Base-by-base conservation (phyloP, 768 basidiomycete species). In the Tylopilus subfusipes region DNA sequence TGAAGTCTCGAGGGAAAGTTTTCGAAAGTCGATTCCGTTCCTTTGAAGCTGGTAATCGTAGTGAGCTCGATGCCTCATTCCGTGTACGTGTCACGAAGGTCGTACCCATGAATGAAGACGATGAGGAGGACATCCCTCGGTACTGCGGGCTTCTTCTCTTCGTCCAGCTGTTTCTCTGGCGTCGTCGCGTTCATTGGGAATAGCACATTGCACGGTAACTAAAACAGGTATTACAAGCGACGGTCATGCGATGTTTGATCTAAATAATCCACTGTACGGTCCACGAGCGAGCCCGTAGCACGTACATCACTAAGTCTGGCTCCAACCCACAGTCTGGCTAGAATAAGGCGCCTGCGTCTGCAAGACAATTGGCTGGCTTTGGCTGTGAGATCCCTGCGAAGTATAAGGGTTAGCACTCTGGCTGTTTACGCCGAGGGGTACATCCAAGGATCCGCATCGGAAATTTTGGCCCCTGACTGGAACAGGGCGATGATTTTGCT, bases 101-200 rank as follows among this genome's bases (percentile, higher is more conserved):
- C 60, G 79, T 80, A 91, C 68, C 90, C 91, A 61, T 93, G 91
- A 27, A 93, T 85, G 65, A 90, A 93, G 36, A 92, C 73, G 52
- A 90, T 65, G 34, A 92, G 76, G 5, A 93, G 71, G 8, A 78
- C 58, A n/a, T 84, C 81, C 22, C 55, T 49, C 27, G 74, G 60
- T 33, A 40, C 51, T 29, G 54, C 24, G 42, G 55, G 40, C 24
- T 24, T 31, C 10, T 55, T 46, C 16, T 38, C 52, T 19, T 53
- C 53, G 31, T 54, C 57, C 3, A 25, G 27, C 19, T 53, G 57
- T 50, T 57, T 48, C 30, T 56, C 54, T 9, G 43, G 29, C 21
- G 57, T 42, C 14, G 51, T 52, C 29, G 38, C 24, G 42, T 38
- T 54, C 64, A 61, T 68, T 22, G 54, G 39, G 38, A 27, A 43